Percentiles rank a stretch among this genome's conserved stretches.
Conservation (phyloP, 2,329 filamentous ascomycete species). For the Fusarium clavum region DNA sequence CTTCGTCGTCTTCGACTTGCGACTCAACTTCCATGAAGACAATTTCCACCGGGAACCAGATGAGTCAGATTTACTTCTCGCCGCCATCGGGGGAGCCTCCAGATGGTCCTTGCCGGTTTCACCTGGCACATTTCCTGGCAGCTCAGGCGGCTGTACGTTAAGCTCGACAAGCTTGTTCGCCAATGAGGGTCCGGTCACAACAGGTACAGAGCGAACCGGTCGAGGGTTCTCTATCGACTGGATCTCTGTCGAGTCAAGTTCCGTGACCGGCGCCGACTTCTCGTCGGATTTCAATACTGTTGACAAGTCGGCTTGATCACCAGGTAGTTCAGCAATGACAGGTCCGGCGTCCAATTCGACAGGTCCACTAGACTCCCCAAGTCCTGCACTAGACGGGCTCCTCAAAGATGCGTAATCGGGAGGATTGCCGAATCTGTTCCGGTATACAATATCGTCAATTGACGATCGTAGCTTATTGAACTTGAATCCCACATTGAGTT, state of each 20-base stretch:
- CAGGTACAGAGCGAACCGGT: neutral
- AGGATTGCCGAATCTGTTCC: conserved; percentile 34
- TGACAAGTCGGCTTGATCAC: neutral
- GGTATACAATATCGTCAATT: conserved; percentile 39
- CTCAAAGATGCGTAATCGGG: conserved; percentile 24
- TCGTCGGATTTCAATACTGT: neutral
- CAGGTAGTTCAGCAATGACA: conserved; percentile 28
- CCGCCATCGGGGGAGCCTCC: neutral
- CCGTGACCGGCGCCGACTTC: neutral
- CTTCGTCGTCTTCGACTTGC: conserved; percentile 37
- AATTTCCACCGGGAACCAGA: conserved; percentile 36
- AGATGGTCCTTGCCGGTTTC: neutral
- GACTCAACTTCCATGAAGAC: conserved; percentile 39
- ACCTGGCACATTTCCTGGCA: conserved; percentile 23
- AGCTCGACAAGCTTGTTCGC: conserved; percentile 24
- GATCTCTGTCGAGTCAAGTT: conserved; percentile 33
- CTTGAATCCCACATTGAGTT: conserved; percentile 37
- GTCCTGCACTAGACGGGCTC: conserved; percentile 33
- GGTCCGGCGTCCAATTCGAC: conserved; percentile 15
- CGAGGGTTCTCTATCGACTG: neutral
- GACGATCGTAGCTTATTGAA: conserved; percentile 40
- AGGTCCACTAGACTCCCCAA: neutral
- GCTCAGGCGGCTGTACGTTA: conserved; percentile 33
- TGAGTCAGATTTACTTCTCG: conserved; percentile 18
- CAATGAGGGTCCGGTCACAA: neutral